phyloP scores from a whole-genome alignment of 441 rosid species.

The Erysimum cheiri region DNA sequence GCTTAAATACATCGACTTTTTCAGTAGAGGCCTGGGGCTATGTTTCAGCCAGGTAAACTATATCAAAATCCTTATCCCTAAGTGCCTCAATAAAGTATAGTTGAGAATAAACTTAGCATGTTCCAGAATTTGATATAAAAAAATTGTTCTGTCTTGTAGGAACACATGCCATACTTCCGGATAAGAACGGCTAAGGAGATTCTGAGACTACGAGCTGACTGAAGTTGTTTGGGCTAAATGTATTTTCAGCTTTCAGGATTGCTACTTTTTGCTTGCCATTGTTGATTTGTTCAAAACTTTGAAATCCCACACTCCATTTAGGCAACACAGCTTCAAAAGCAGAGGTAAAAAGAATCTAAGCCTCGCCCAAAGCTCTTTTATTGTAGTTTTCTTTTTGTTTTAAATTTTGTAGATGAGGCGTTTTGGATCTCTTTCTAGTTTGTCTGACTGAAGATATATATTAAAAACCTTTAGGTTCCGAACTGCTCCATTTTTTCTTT shows the following conservation, averaged over 20 bases:
- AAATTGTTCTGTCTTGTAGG: constrained; percentile 49
- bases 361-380: background rate
- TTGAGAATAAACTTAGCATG: background rate
- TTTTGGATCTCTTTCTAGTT: background rate
- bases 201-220: constrained; percentile 77
- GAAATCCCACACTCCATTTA: constrained; percentile 1
- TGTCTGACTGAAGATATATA: constrained; percentile 13
- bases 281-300: constrained; percentile 23
- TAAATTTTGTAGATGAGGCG: constrained; percentile 31
- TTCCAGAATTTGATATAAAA: background rate
- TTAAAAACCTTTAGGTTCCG: background rate
- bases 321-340: constrained; percentile 32
- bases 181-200: constrained; percentile 85
- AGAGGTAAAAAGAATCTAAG: constrained; percentile 33
- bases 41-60: constrained; percentile 80
- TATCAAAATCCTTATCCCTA: background rate
- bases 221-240: constrained; percentile 37
- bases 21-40: constrained; percentile 80
- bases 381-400: background rate
- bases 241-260: constrained; percentile 7
- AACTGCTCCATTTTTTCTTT: background rate
- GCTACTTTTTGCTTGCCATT: constrained; percentile 20
- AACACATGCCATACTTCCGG: constrained; percentile 88
- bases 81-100: constrained; percentile 5
- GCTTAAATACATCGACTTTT: constrained; percentile 90